Evolutionary conservation across 176 grass and related monocot species (phyloP), one percentile per base, ranked within the genome.

Genomic region (Raddia guianensis): DNA sequence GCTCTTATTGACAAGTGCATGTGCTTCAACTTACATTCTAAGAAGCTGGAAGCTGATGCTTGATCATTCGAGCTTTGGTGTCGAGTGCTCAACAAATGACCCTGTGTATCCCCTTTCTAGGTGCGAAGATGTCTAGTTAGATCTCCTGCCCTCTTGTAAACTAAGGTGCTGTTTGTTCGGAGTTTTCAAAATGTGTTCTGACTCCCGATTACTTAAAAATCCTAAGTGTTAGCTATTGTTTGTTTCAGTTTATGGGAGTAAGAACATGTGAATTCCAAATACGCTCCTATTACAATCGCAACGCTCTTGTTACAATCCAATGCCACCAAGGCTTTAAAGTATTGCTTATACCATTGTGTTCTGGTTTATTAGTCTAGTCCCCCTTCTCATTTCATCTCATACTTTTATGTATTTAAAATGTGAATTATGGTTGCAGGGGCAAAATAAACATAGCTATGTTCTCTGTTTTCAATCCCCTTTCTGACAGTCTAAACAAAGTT

Each of bases 11-110:
- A 96, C 80, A 93, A 90, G 82, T 99, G 88, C 68, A 78, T 80
- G 63, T 99, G 97, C 84, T 99, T 99, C 83, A 91, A 63, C 87
- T 88, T 92, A 51, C 70, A 93, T 90, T 91, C 92, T 11, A 77
- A 84, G 73, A 91, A 66, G 40, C 53, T 85, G 35, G 86, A 91
- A 76, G 80, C 71, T 43, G 93, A 95, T 91, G 63, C 88, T 79
- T 98, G 89, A 93, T 51, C 73, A 62, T 77, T 74, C 1, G 9
- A 82, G 44, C 55, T 67, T 82, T 67, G 66, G 19, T 62, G 42
- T 46, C n/a, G 42, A 73, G 46, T 53, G 61, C 51, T 68, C 35
- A n/a, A 66, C 66, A 44, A 44, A 82, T 60, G 43, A 79, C 66
- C 20, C 35, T 84, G 78, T 86, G 77, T 91, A 79, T 86, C 44